Base-by-base conservation (phyloP, 495 filamentous ascomycete species). In the Daldinia loculata region DNA sequence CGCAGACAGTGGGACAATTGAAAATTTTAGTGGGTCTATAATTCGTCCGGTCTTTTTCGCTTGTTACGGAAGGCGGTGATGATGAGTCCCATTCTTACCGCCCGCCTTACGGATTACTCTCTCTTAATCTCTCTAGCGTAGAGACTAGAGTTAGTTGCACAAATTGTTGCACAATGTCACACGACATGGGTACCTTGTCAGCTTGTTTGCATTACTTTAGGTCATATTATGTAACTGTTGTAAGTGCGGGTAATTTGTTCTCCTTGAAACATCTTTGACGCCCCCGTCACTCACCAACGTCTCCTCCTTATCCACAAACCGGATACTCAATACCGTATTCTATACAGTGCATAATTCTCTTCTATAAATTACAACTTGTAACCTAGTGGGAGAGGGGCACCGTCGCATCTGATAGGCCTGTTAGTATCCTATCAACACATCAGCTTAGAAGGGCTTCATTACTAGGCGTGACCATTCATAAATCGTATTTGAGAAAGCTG, bases 21-120 rank as follows among this genome's bases (percentile, higher is more conserved):
- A 77, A 77, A 77, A 67, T 70, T 77, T 77, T 76, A 74, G 75
- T 77, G 75, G 75, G 57, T 26, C 74, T 4, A 6, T 0, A 22
- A 56, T 68, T 77, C 67, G 60, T 74, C 74, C 70, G 52, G 38
- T 34, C 19, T 61, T 19, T n/a, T 56, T 19, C 4, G 3, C 17
- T 19, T 56, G 8, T n/a, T 58, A 52, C 36, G 1, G 30, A 70
- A 69, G 68, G 74, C 53, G 62, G 53, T 56, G 24, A 52, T 1
- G 7, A 24, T 48, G 19, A 8, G 19, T 48, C 19, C 22, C 8
- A 24, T 12, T 12, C 43, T 48, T 48, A 48, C 41, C 41, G 41
- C 41, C 41, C 17, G 17, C n/a, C 17, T 45, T 29, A 29, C 24
- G 3, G 3, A 26, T 3, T 29, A 29, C 27, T 29, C 3, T 29